A percentile compares a stretch with the other conserved stretches of the same genome.
Conservation (phyloP, 78 protist genomes). For the Guillardia theta region DNA sequence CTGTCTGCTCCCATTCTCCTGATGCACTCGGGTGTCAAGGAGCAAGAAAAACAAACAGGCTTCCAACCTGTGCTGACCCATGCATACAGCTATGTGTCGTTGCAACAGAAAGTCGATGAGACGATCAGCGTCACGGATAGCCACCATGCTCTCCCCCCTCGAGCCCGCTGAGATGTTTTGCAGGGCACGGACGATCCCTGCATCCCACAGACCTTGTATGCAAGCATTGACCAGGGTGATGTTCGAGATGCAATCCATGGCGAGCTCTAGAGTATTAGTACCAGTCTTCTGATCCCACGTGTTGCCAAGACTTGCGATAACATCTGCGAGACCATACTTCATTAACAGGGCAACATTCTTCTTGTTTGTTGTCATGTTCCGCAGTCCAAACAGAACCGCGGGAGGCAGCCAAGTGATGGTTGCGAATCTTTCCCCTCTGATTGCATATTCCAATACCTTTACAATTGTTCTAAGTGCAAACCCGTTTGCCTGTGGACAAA, state of each 20-base stretch:
- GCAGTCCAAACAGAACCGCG: neutral
- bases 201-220: neutral
- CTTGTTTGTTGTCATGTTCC: neutral
- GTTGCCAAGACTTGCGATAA: neutral
- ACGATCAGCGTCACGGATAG: neutral
- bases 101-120: neutral
- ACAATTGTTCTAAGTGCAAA: neutral
- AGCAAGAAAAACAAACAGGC: too few relatives aligned
- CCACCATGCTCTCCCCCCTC: neutral
- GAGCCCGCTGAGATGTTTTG: neutral
- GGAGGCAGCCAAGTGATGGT: constrained; percentile 2
- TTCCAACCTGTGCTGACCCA: neutral
- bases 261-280: neutral
- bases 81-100: neutral
- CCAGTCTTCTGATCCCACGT: neutral
- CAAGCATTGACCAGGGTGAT: neutral
- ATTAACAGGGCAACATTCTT: neutral
- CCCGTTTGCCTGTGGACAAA: neutral
- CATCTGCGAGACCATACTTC: neutral
- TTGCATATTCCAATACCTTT: neutral
- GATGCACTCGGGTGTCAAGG: too few relatives aligned
- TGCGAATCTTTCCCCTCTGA: neutral
- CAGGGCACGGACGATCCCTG: neutral
- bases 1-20: neutral
- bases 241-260: neutral